Base-by-base conservation (phyloP, 768 basidiomycete genomes). In the Cystofilobasidium capitatum region DNA sequence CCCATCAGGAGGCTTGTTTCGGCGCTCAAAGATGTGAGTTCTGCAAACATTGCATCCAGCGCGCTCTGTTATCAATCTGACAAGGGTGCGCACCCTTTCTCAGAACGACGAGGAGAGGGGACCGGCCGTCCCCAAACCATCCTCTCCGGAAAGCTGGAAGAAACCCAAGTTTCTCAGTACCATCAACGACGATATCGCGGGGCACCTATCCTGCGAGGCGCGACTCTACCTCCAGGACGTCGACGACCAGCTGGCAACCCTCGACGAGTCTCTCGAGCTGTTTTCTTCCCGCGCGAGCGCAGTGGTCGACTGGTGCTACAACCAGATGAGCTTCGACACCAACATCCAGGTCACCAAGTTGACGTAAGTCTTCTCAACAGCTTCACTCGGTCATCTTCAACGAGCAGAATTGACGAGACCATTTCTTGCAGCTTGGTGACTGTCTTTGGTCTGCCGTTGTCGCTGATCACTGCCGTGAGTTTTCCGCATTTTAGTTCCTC, bases 171-270 rank as follows among this genome's bases (percentile, higher is more conserved):
- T n/a, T n/a, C n/a, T n/a, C n/a, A 20, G 26, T 42, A 70, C 73
- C 66, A 80, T 81, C 72, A 78, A 83, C 10, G 77, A 80, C 42
- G 86, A 86, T 2, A 86, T 81, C 73, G 84, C 87, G 81, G 84
- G 82, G 74, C 83, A 84, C 71, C 86, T 86, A 73, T 74, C 84
- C 5, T 86, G 85, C 73, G 85, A 86, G 13, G 73, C 77, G 86
- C 62, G 36, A 24, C 40, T 70, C 55, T 63, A 69, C n/a, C 22
- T 54, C 84, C 86, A 86, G 13, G 87, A 88, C 73, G 85, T 88
- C 1, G 81, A 82, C 67, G 88, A 89, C 72, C 88, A 89, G 70
- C 84, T 86, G 79, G 87, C 88, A 63, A 85, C 85, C 67, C 83
- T 86, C 40, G 73, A 88, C 31, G 79, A 81, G 1, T 86, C 83